Evolutionary conservation across 202 grass and related monocot species (phyloP), one percentile per base, ranked within the genome.

Genomic region (Elaeis oleifera): DNA sequence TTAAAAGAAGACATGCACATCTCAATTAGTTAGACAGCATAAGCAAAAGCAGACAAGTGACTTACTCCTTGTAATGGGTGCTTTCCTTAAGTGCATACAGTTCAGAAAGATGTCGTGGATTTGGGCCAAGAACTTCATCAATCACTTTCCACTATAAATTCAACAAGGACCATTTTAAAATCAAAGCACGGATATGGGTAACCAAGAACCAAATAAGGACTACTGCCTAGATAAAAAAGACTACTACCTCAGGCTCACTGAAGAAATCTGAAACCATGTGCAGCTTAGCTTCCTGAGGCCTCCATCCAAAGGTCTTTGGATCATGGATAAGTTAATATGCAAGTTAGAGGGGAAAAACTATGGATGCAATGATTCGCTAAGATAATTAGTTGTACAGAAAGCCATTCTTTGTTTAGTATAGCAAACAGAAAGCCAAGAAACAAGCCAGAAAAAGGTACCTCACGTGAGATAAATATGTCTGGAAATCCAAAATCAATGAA

Each of bases 121-220:
- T 97, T 77, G 84, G 61, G 48, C 92, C 92, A 83, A 97, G 84
- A 79, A 97, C 61, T 71, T 92, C 92, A 70, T 91, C 82, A 28
- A 97, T 77, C 80, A 86, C 84, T 97, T 91, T 86, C 92, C 92
- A 97, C 92, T 97, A 97, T 66, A 91, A 97, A 81, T 97, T 89
- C 84, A 92, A 77, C 79, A 74, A 91, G 91, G 53, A 74, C 61
- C 13, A 76, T 51, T 64, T 78, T 61, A 54, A 71, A 85, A 84
- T 80, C 79, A 87, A 84, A 76, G 71, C 71, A 54, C 25, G 19
- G 64, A 73, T 3, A 18, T 60, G 23, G 56, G 23, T 17, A 6
- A 39, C 68, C 4, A 65, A 18, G 58, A 75, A 59, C 19, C 56
- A 57, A 23, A 54, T 68, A 9, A 15, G 21, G 15, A 21, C 31